Conservation (phyloP, 768 basidiomycete genomes). For the Naganishia vaughanmartiniae region DNA sequence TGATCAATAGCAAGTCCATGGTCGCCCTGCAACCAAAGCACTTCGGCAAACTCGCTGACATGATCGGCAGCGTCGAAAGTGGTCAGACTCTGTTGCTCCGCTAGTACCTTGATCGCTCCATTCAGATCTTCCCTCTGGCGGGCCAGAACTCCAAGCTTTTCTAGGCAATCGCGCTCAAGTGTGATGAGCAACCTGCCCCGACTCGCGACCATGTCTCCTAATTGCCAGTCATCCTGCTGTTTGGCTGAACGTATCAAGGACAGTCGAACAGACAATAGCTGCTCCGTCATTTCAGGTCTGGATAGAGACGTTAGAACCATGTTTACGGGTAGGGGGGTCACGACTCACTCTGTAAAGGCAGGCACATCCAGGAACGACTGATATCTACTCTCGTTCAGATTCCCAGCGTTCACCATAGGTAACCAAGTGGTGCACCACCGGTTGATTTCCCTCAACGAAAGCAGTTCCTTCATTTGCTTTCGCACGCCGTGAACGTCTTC, state of each 20-base stretch:
- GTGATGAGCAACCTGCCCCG: slow-evolving; percentile 59
- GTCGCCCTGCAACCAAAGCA: slow-evolving; percentile 84
- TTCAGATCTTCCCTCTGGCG: slow-evolving; percentile 67
- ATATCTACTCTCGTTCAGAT: neutral
- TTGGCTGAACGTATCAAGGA: slow-evolving; percentile 26
- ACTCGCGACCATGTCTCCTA: slow-evolving; percentile 67
- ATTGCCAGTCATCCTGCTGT: slow-evolving; percentile 38
- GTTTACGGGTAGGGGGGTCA: neutral
- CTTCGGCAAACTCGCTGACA: slow-evolving; percentile 78
- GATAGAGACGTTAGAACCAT: neutral
- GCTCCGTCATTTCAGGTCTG: slow-evolving; percentile 22
- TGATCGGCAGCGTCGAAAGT: slow-evolving; percentile 17
- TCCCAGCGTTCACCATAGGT: slow-evolving; percentile 3
- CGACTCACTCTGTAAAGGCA: slow-evolving; percentile 22
- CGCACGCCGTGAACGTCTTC: slow-evolving; percentile 19
- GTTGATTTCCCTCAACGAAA: slow-evolving; percentile 75
- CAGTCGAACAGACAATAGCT: slow-evolving; percentile 25
- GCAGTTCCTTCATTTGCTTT: slow-evolving; percentile 16
- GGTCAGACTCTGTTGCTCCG: slow-evolving; percentile 67
- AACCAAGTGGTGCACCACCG: slow-evolving; percentile 57
- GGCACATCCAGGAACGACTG: slow-evolving; percentile 15
- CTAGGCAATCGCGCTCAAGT: slow-evolving; percentile 68
- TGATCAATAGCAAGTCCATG: slow-evolving; percentile 76
- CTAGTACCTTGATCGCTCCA: slow-evolving; percentile 79
- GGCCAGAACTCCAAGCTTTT: slow-evolving; percentile 70